These are phyloP conservation scores for Biscogniauxia sp. DNA, from an alignment of 2,329 filamentous ascomycete genomes.

Conservation along the genomic window DNA sequence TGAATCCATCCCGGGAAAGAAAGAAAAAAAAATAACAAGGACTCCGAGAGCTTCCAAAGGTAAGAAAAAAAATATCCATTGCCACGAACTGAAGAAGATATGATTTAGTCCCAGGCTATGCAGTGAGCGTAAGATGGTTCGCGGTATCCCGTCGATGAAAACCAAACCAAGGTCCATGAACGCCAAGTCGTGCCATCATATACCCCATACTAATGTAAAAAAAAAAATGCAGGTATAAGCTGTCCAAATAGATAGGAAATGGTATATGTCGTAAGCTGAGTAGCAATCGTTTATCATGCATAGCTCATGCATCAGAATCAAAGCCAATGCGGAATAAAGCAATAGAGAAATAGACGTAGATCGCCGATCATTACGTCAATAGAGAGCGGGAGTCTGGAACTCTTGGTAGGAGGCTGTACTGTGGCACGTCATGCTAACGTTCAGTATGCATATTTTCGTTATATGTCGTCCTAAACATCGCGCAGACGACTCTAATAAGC, in stretches of 20 bases:
- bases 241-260: conserved; percentile 12
- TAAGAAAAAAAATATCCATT: background rate
- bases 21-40: conserved; percentile 9
- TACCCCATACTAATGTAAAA: conserved; percentile 15
- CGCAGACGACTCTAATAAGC: conserved; percentile 26
- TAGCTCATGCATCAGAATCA: conserved; percentile 17
- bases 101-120: conserved; percentile 20
- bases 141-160: conserved; percentile 16
- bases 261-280: conserved; percentile 19
- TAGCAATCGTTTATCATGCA: conserved; percentile 19
- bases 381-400: conserved; percentile 6
- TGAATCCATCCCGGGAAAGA: conserved; percentile 11
- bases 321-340: conserved; percentile 1
- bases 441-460: background rate
- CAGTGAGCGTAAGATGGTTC: conserved; percentile 31
- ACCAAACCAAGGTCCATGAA: conserved; percentile 21
- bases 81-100: conserved; percentile 8
- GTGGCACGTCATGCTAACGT: conserved; percentile 3
- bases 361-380: conserved; percentile 2
- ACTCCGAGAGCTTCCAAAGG: conserved; percentile 2
- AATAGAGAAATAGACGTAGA: background rate
- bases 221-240: conserved; percentile 19
- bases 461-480: background rate
- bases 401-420: conserved; percentile 1
- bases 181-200: conserved; percentile 25